phyloP scores from a whole-genome alignment of 192 early-diverging fungal species.

The Umbelopsis isabellina region DNA sequence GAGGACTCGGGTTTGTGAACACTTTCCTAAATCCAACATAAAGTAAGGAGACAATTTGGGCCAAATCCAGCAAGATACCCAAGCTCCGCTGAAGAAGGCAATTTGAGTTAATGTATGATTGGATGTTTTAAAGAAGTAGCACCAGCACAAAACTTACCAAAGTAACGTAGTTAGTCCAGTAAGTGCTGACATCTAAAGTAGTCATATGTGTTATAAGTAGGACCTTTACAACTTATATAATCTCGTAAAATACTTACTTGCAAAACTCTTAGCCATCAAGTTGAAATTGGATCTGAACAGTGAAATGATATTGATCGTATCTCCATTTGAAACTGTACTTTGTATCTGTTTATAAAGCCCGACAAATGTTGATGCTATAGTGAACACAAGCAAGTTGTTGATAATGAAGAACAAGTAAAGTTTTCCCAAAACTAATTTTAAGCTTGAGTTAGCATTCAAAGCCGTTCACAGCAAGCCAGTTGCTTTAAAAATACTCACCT shows the following conservation, averaged over 20 bases:
- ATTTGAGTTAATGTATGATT: not conserved
- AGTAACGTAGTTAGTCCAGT: constrained; percentile 79
- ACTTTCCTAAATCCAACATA: constrained; percentile 53
- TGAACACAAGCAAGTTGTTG: constrained; percentile 71
- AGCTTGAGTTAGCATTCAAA: not conserved
- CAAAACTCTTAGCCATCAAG: constrained; percentile 1
- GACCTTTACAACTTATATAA: too few species aligned
- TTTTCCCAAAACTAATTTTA: constrained; percentile 58
- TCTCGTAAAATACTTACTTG: not conserved
- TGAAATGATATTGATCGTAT: not conserved
- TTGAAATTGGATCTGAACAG: not conserved
- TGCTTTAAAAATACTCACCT: not conserved
- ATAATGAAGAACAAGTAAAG: constrained; percentile 76
- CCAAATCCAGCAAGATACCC: constrained; percentile 69
- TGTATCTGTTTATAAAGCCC: constrained; percentile 30
- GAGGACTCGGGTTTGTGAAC: constrained; percentile 65
- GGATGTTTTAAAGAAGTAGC: too few species aligned
- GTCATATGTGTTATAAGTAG: too few species aligned
- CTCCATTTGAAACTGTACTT: not conserved
- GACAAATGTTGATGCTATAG: constrained; percentile 46
- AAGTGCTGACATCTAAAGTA: constrained; percentile 55
- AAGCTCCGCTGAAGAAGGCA: constrained; percentile 27
- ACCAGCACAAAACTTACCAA: constrained; percentile 43
- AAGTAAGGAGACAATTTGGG: constrained; percentile 64
- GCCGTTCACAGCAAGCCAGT: not conserved